Conservation (phyloP, 805 yeast species). For the Hanseniaspora taiwanica region DNA sequence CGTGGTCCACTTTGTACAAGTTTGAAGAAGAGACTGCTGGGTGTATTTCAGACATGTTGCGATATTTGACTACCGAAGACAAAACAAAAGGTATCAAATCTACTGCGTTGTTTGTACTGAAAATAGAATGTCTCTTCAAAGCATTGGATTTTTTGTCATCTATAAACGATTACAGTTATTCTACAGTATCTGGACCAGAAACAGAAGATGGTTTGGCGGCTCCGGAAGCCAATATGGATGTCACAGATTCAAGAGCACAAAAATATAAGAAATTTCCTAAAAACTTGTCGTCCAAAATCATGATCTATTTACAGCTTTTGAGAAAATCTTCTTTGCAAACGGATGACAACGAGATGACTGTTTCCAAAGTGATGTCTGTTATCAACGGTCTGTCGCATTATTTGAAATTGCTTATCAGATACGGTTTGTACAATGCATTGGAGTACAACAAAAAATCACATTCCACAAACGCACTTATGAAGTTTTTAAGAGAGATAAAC, state of each 20-base stretch:
- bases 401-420: slow-evolving; percentile 68
- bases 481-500: slow-evolving; percentile 43
- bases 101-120: slow-evolving; percentile 58
- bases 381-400: slow-evolving; percentile 91
- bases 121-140: slow-evolving; percentile 61
- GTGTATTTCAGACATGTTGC: slow-evolving; percentile 83
- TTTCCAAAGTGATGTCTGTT: slow-evolving; percentile 59
- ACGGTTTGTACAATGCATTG: slow-evolving; percentile 69
- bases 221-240: not conserved
- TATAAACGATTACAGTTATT: not conserved
- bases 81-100: slow-evolving; percentile 53
- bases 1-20: slow-evolving; percentile 79
- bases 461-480: slow-evolving; percentile 48
- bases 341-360: slow-evolving; percentile 18
- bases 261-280: slow-evolving; percentile 48
- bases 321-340: slow-evolving; percentile 40
- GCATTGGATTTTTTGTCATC: slow-evolving; percentile 47
- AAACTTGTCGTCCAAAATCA: slow-evolving; percentile 75
- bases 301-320: slow-evolving; percentile 74
- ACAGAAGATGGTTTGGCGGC: slow-evolving; percentile 8
- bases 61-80: slow-evolving; percentile 63
- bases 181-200: slow-evolving; percentile 11
- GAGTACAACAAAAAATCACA: slow-evolving; percentile 45
- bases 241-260: not conserved
- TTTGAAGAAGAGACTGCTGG: slow-evolving; percentile 87